Percentiles rank a stretch among this genome's conserved stretches.
Conservation (phyloP, 495 filamentous ascomycete species). For the Barbatosphaeria neglecta region DNA sequence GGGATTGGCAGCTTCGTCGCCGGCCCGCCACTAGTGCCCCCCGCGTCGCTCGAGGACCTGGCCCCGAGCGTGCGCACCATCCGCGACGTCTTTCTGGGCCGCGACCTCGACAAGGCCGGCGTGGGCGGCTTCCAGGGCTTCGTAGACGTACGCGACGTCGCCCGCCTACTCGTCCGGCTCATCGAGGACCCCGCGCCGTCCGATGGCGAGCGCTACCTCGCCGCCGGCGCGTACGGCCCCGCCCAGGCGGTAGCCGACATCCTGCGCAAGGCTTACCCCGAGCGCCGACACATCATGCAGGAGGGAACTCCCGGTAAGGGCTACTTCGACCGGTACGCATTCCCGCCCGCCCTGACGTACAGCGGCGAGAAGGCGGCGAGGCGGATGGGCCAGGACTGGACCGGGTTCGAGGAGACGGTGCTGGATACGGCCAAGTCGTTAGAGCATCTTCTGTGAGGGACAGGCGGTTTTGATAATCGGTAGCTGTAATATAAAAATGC, state of each 20-base stretch:
- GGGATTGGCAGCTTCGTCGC: constrained; percentile 10
- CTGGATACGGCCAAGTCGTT: constrained; percentile 19
- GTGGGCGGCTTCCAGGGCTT: constrained; percentile 8
- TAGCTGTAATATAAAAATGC: no score
- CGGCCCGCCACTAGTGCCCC: constrained; percentile 17
- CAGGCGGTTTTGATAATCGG: no score
- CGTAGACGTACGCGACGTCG: constrained; percentile 37
- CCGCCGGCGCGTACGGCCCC: constrained; percentile 10
- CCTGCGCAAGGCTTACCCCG: constrained; percentile 22
- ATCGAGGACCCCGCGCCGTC: constrained; percentile 19
- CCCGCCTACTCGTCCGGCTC: constrained; percentile 21
- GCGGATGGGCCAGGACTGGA: constrained; percentile 21
- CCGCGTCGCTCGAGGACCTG: constrained; percentile 7
- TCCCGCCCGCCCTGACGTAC: constrained; percentile 6
- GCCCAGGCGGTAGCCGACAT: constrained; percentile 29
- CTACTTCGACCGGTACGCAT: constrained; percentile 14
- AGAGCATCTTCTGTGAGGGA: not conserved
- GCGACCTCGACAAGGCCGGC: constrained; percentile 1
- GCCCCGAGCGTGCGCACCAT: constrained; percentile 8
- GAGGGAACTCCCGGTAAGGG: constrained; percentile 25
- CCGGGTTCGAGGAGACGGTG: constrained; percentile 24
- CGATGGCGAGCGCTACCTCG: constrained; percentile 26
- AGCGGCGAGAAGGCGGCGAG: constrained; percentile 15
- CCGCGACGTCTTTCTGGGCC: constrained; percentile 13
- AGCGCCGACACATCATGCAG: constrained; percentile 18